phyloP scores from a whole-genome alignment of 345 rosid species.

The Euclidium syriacum region DNA sequence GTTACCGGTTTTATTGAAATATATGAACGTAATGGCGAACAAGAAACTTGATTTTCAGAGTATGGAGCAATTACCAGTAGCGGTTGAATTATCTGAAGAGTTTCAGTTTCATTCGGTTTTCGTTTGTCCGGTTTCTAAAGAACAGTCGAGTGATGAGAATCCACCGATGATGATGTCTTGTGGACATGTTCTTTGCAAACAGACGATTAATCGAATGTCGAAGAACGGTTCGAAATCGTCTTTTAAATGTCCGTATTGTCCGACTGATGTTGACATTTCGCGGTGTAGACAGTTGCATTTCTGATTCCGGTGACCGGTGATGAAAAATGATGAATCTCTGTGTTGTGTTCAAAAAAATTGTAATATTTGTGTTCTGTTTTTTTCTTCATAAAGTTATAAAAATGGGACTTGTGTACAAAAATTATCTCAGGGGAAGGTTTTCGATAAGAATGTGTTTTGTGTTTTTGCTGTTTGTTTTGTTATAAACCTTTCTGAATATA shows the following conservation, averaged over 20 bases:
- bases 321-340: no score
- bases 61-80: slow-evolving; percentile 68
- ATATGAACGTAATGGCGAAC: slow-evolving; percentile 59
- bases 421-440: slow-evolving; percentile 3
- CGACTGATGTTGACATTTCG: slow-evolving; percentile 47
- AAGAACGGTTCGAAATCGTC: slow-evolving; percentile 49
- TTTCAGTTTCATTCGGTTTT: slow-evolving; percentile 73
- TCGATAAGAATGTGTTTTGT: slow-evolving; percentile 12
- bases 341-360: slow-evolving; percentile 22
- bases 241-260: slow-evolving; percentile 80
- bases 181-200: slow-evolving; percentile 78
- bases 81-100: slow-evolving; percentile 50
- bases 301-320: neutral
- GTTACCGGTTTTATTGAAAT: slow-evolving; percentile 63
- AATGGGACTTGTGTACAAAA: slow-evolving; percentile 10
- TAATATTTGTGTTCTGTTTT: slow-evolving; percentile 7
- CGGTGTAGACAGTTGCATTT: slow-evolving; percentile 55
- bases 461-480: slow-evolving; percentile 18
- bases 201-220: slow-evolving; percentile 68
- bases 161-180: slow-evolving; percentile 81
- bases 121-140: slow-evolving; percentile 74
- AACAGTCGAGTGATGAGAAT: slow-evolving; percentile 65
- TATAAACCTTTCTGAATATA: slow-evolving; percentile 18
- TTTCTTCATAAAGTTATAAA: neutral
- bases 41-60: slow-evolving; percentile 66